Base-by-base conservation (phyloP, 306 rosid genomes). In the Sesbania bispinosa region DNA sequence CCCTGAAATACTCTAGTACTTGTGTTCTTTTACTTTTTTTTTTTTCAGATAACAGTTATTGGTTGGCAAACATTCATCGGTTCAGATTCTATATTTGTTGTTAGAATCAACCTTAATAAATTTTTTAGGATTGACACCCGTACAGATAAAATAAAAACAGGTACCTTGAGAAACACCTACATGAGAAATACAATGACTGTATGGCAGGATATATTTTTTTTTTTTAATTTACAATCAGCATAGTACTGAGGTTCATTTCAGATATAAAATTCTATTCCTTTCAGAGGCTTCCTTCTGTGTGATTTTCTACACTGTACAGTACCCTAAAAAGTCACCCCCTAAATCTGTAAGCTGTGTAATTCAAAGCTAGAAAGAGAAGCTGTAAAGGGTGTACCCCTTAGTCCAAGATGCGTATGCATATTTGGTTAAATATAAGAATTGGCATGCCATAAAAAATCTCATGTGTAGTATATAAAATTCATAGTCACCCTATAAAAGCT, bases 321-420 rank as follows among this genome's bases (percentile, higher is more conserved):
- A 55, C 62, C 70, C 57, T 73, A 2, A 79, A 65, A 55, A n/a
- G 67, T 18, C 75, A 45, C 67, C 51, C 32, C 35, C 74, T 62
- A 72, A 38, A 26, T 18, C 67, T 8, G 29, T 55, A 42, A 24
- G 41, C 39, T 3, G 16, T 14, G 23, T 10, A 50, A 32, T 20
- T 61, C 41, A 55, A 21, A 38, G 54, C 67, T 15, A 55, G 35
- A 54, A 76, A 48, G 39, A 46, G 64, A 59, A 33, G 63, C 51
- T 58, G 16, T 36, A 10, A 45, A 29, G 58, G 75, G 48, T 27
- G 29, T 47, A 24, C 59, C 38, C 14, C n/a, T n/a, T 27, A 11
- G 21, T 42, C 48, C 60, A 73, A 11, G 10, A 53, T 52, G 73
- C n/a, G 19, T n/a, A 15, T 53, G 13, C n/a, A n/a, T n/a, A n/a